A percentile compares a stretch with the other conserved stretches of the same genome.
phyloP scores from a whole-genome alignment of 2,329 filamentous ascomycete species.

The Pezicula carpinea region DNA sequence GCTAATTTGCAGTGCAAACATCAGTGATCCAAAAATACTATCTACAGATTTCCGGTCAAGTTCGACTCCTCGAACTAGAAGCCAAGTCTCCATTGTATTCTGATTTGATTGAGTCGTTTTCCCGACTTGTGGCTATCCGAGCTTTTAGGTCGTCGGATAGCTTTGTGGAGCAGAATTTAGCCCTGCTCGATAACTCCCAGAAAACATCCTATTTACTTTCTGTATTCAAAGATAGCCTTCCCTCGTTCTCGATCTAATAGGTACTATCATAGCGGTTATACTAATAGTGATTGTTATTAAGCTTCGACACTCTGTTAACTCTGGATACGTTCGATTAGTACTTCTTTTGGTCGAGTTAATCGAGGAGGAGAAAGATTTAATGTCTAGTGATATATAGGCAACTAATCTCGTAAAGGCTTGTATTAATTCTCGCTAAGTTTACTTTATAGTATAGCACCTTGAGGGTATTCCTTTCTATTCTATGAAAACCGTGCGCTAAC shows the following conservation, averaged over 20 bases:
- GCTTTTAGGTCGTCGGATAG: conserved; percentile 37
- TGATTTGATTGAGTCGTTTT: conserved; percentile 38
- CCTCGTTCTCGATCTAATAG: conserved; percentile 32
- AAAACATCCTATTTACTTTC: conserved; percentile 53
- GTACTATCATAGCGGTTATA: conserved; percentile 24
- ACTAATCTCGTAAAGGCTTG: no score
- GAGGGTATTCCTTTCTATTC: no score
- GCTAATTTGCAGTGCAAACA: not conserved
- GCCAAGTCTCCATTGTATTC: conserved; percentile 35
- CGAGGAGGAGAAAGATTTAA: no score
- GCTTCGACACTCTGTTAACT: conserved; percentile 21
- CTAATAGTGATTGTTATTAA: conserved; percentile 31
- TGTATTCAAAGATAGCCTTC: conserved; percentile 54
- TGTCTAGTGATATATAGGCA: no score
- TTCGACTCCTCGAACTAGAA: conserved; percentile 41
- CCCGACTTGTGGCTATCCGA: conserved; percentile 37
- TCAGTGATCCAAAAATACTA: conserved; percentile 32
- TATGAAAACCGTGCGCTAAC: no score
- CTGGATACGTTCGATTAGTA: conserved; percentile 25
- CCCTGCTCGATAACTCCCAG: conserved; percentile 49
- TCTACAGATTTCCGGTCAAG: conserved; percentile 41
- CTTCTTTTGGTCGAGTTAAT: no score
- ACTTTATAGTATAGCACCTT: no score
- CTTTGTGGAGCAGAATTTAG: conserved; percentile 31
- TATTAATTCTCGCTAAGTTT: no score